Percentiles rank a stretch among this genome's conserved stretches.
phyloP scores from a whole-genome alignment of 352 stramenopile genomes.

The Phytophthora nicotianae region DNA sequence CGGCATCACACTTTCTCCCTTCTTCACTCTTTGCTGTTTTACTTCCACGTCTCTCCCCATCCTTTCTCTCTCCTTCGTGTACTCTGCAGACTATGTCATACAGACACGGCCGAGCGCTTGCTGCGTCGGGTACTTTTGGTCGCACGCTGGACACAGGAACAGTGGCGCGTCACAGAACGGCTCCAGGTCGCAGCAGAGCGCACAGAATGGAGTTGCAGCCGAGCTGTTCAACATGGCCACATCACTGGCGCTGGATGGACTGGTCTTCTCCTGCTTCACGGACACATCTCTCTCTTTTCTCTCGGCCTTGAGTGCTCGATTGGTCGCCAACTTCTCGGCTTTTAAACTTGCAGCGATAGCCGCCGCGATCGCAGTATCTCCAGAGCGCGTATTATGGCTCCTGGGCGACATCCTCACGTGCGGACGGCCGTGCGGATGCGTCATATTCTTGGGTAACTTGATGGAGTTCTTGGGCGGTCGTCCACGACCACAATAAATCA shows the following conservation, averaged over 20 bases:
- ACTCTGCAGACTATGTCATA: constrained; percentile 37
- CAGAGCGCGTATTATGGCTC: constrained; percentile 30
- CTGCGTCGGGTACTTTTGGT: constrained; percentile 87
- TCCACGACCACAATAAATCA: constrained; percentile 48
- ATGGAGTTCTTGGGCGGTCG: constrained; percentile 53
- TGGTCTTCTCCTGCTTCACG: constrained; percentile 52
- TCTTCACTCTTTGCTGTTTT: constrained; percentile 15
- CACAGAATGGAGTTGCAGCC: constrained; percentile 57
- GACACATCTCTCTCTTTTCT: constrained; percentile 20
- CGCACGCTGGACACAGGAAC: constrained; percentile 77
- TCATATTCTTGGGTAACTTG: constrained; percentile 37
- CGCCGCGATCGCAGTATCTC: constrained; percentile 22
- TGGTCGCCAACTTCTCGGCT: constrained; percentile 11
- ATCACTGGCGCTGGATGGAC: constrained; percentile 72
- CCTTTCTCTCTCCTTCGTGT: constrained; percentile 3
- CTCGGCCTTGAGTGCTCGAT: constrained; percentile 19
- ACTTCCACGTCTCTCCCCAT: constrained; percentile 17
- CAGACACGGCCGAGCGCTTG: constrained; percentile 72
- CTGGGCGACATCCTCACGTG: constrained; percentile 31
- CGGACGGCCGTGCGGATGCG: constrained; percentile 15
- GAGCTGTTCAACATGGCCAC: constrained; percentile 49
- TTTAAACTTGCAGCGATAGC: constrained; percentile 22
- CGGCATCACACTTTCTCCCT: constrained; percentile 10
- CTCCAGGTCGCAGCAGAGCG: constrained; percentile 68
- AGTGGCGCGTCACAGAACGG: constrained; percentile 50